Evolutionary conservation across 2,329 filamentous ascomycete genomes (phyloP).

Genomic region (Botrytis porri): DNA sequence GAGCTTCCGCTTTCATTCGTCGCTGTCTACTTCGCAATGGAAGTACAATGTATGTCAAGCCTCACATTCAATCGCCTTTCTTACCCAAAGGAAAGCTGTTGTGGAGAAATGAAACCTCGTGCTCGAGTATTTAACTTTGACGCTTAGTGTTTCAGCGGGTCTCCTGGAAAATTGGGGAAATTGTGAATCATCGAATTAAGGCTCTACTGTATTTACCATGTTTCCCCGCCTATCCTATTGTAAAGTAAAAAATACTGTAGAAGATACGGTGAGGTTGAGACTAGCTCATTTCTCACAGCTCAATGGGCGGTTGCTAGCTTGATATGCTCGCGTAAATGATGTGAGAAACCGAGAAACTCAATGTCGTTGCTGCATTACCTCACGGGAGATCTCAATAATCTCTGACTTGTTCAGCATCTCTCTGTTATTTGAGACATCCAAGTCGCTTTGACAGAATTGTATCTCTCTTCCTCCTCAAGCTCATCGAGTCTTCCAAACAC

Average conservation of each 20-base stretch:
- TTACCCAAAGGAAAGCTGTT: not conserved
- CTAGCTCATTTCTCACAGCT: not conserved
- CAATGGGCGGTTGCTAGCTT: accelerated
- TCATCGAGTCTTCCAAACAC: not conserved
- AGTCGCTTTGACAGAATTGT: accelerated
- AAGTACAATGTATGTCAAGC: not conserved
- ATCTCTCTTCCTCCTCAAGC: not conserved
- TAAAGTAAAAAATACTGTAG: too few relatives aligned
- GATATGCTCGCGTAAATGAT: not conserved
- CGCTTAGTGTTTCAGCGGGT: not conserved
- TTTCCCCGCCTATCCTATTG: too few relatives aligned
- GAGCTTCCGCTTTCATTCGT: accelerated
- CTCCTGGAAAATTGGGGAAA: accelerated
- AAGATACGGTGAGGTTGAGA: not conserved
- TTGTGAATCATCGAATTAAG: not conserved
- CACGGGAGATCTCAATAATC: accelerated
- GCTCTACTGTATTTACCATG: not conserved
- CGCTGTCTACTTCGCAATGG: accelerated
- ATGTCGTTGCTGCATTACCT: not conserved
- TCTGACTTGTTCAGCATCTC: not conserved
- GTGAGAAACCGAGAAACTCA: accelerated
- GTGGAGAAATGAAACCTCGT: not conserved
- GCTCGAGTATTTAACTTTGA: not conserved
- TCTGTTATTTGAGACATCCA: accelerated
- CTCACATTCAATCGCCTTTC: not conserved